Evolutionary conservation across 495 filamentous ascomycete species (phyloP), one percentile per base, ranked within the genome.

Genomic region (Lichina pygmaea): DNA sequence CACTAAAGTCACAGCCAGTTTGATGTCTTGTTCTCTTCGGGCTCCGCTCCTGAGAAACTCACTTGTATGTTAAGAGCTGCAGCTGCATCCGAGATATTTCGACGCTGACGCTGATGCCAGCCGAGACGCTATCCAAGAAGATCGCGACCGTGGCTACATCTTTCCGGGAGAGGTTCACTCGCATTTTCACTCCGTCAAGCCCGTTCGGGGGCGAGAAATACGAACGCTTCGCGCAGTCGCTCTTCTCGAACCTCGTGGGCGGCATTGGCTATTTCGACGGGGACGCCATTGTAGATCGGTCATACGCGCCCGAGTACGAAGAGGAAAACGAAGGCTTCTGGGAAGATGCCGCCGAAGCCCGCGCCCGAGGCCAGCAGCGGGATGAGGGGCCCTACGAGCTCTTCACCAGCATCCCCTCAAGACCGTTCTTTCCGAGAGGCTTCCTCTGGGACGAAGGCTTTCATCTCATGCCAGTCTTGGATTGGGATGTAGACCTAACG

Each of bases 381-480:
- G 57, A 79, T 9, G 89, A 93, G 54, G 86, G 81, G 0, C 83
- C 86, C 6, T 78, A 76, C 47, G 80, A 92, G 56, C 72, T 97
- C 0, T 95, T 86, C 55, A 92, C 86, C 31, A 84, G 78, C 56
- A 80, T 95, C 46, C 89, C 89, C 6, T 94, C 86, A 24, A 66
- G 89, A 12, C 81, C 89, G 2, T 97, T 95, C 67, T 97, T 97
- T 58, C 91, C 89, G 0, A 65, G 89, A 54, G 89, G 89, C 0
- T 97, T 97, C 59, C 66, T 93, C 7, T 97, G 89, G 89, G 89
- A 97, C 57, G 89, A 97, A 55, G 89, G 89, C 2, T 97, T 95
- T 60, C 89, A 97, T 55, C 65, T 95, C 34, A 67, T 95, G 46
- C 91, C 91, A 13, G 72, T 97, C 41, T 68, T 78, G 16, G 91